A percentile compares a stretch with the other conserved stretches of the same genome.
Conservation (phyloP, 1,284 basidiomycete species). For the Boletellus deceptivus region DNA sequence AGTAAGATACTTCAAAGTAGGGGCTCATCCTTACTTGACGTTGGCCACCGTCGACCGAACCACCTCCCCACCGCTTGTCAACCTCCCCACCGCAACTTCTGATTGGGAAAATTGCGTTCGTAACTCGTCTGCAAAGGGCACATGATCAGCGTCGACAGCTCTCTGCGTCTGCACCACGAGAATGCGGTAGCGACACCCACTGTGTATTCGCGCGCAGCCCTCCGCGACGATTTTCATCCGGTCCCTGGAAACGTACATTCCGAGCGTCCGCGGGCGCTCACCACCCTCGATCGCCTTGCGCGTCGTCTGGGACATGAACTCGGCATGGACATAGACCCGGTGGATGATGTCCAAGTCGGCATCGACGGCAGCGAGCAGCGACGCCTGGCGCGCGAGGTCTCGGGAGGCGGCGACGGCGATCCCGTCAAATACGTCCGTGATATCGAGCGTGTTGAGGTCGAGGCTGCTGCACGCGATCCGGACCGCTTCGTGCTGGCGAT, state of each 20-base stretch:
- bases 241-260: conserved; percentile 72
- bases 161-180: too few relatives aligned
- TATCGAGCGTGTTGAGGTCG: conserved; percentile 66
- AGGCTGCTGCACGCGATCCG: conserved; percentile 66
- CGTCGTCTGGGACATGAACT: conserved; percentile 67
- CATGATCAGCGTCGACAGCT: too few relatives aligned
- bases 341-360: conserved; percentile 68
- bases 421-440: conserved; percentile 67
- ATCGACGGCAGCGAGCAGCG: conserved; percentile 58
- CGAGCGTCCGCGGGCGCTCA: conserved; percentile 64
- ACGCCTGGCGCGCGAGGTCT: conserved; percentile 63
- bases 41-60: conserved; percentile 52
- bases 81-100: conserved; percentile 50
- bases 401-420: conserved; percentile 52
- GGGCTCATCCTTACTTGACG: conserved; percentile 43
- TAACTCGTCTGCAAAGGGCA: conserved; percentile 50
- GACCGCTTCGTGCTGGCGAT: conserved; percentile 62
- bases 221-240: conserved; percentile 81
- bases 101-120: conserved; percentile 50
- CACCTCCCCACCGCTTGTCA: conserved; percentile 58
- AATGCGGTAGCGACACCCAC: conserved; percentile 36
- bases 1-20: too few relatives aligned
- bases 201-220: conserved; percentile 68
- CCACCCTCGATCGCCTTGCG: conserved; percentile 67
- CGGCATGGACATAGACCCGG: conserved; percentile 63